These are phyloP conservation scores for Nannochloropsis salina DNA, from an alignment of 108 stramenopile species.

Conservation along the genomic window DNA sequence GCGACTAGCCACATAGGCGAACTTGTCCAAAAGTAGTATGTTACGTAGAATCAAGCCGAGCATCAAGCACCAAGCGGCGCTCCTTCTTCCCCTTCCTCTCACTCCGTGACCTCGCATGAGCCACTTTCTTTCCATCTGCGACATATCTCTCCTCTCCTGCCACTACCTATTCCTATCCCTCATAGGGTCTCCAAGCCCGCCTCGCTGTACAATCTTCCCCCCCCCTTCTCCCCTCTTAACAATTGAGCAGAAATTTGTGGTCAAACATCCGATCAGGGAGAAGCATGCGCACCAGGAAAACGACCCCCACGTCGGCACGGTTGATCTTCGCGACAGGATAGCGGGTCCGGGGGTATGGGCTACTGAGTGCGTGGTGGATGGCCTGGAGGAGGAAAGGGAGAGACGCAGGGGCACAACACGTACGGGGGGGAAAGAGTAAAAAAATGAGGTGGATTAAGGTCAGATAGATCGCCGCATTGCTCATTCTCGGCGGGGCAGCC, in stretches of 20 bases:
- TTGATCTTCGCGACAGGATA: slow-evolving; percentile 18
- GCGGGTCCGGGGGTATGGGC: neutral
- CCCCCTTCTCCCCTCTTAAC: neutral
- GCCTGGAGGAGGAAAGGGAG: slow-evolving; percentile 13
- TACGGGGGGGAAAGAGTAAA: neutral
- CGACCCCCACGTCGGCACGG: neutral
- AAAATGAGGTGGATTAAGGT: neutral
- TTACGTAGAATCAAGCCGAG: too few species aligned
- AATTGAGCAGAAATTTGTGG: neutral
- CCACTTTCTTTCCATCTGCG: too few species aligned
- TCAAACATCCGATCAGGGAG: neutral
- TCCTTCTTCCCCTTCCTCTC: too few species aligned
- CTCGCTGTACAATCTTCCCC: neutral
- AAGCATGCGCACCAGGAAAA: neutral
- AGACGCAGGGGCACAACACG: neutral
- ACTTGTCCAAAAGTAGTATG: too few species aligned
- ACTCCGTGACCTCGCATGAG: too few species aligned
- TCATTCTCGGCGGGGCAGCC: too few species aligned
- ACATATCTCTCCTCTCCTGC: neutral
- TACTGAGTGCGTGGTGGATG: neutral
- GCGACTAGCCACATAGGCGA: too few species aligned
- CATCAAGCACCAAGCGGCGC: too few species aligned
- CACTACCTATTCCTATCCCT: neutral
- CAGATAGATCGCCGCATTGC: too few species aligned
- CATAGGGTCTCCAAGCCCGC: neutral